Conservation (phyloP, 2,329 filamentous ascomycete genomes). For the Fusarium sp. region DNA sequence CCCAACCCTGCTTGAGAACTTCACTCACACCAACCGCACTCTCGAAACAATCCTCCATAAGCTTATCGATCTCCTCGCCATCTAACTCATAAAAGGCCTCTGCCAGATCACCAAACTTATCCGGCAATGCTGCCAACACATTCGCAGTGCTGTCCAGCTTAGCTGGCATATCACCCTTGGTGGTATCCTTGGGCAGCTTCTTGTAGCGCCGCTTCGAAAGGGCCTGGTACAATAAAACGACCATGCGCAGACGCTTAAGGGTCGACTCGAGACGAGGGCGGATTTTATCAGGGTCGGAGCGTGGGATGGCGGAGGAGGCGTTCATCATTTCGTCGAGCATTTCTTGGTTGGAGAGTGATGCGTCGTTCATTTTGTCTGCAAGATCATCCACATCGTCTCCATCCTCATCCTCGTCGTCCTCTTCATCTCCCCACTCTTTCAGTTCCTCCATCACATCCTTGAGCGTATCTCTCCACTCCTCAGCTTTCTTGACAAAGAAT, state of each 20-base stretch:
- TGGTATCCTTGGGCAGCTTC: conserved; percentile 59
- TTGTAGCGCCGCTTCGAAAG: conserved; percentile 77
- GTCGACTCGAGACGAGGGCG: conserved; percentile 73
- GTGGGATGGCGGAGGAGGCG: conserved; percentile 70
- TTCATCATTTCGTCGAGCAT: conserved; percentile 77
- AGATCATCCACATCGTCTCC: conserved; percentile 62
- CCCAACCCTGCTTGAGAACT: conserved; percentile 71
- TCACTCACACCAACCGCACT: conserved; percentile 69
- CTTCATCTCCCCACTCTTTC: conserved; percentile 87
- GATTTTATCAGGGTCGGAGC: conserved; percentile 72
- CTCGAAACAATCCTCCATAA: conserved; percentile 70
- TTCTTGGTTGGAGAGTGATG: conserved; percentile 61
- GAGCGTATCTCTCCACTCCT: conserved; percentile 79
- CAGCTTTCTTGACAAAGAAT: conserved; percentile 76
- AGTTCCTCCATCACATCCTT: conserved; percentile 88
- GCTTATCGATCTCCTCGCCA: conserved; percentile 66
- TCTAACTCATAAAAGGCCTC: conserved; percentile 79
- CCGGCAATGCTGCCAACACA: conserved; percentile 70
- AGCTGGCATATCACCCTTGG: conserved; percentile 51
- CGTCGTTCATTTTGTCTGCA: conserved; percentile 49
- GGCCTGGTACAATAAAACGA: conserved; percentile 76
- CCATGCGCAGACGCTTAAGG: conserved; percentile 74
- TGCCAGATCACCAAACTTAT: conserved; percentile 77
- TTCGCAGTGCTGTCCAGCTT: conserved; percentile 68
- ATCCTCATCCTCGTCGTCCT: conserved; percentile 68